Evolutionary conservation across 2,329 filamentous ascomycete genomes (phyloP).

Genomic region (Endothia cerciana): DNA sequence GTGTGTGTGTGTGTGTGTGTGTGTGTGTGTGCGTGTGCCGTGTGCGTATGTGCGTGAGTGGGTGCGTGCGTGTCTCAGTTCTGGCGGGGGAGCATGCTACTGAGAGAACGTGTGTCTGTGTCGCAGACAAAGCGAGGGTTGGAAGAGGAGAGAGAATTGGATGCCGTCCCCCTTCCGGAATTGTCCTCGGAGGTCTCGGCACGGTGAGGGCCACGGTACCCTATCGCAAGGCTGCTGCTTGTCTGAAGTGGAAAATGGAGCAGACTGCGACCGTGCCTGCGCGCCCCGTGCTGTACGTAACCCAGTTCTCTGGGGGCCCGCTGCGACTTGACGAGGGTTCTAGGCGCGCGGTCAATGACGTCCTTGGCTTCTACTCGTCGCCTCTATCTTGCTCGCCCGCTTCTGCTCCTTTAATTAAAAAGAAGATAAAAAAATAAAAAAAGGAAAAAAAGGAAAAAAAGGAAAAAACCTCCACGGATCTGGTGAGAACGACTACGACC

Average conservation of each 20-base stretch:
- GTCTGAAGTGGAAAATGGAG: neutral
- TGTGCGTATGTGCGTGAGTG: neutral
- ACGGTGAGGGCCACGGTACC: too few relatives aligned
- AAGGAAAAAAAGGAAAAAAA: too few relatives aligned
- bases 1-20: too few relatives aligned
- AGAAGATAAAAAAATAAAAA: too few relatives aligned
- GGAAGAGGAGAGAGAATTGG: neutral
- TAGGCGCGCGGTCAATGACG: slow-evolving; percentile 9
- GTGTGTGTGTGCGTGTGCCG: too few relatives aligned
- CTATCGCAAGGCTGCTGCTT: neutral
- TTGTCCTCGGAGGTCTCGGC: slow-evolving; percentile 5
- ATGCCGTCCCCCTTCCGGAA: neutral
- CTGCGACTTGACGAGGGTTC: neutral
- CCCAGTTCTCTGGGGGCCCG: too few relatives aligned
- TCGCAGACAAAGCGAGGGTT: neutral
- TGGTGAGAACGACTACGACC: too few relatives aligned
- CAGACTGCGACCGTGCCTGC: neutral
- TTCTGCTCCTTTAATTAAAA: neutral
- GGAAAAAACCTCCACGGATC: too few relatives aligned
- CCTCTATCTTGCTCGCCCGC: neutral
- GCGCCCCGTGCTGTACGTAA: too few relatives aligned
- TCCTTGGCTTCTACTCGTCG: neutral
- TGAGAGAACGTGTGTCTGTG: too few relatives aligned
- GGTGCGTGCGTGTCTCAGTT: neutral
- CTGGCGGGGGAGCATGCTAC: neutral